Evolutionary conservation across 1,284 basidiomycete genomes (phyloP).

Genomic region (Vanrija sp.): DNA sequence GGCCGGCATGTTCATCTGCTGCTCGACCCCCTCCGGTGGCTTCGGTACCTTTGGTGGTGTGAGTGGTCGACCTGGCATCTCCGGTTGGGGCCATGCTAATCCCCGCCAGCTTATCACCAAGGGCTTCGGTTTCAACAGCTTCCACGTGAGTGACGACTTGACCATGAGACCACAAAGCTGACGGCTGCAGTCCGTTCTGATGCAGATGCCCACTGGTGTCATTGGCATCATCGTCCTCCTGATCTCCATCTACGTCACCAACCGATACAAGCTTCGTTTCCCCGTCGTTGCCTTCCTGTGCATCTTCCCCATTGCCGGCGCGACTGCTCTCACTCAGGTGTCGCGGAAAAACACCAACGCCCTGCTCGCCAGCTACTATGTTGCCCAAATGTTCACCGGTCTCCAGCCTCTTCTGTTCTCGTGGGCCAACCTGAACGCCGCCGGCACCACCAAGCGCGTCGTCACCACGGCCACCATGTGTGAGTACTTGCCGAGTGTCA

Average conservation of each 20-base stretch:
- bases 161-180: too few species aligned
- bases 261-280: slow-evolving; percentile 54
- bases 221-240: slow-evolving; percentile 53
- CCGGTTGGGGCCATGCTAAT: neutral
- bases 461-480: slow-evolving; percentile 34
- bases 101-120: slow-evolving; percentile 12
- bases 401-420: slow-evolving; percentile 39
- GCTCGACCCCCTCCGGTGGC: slow-evolving; percentile 41
- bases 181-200: slow-evolving; percentile 25
- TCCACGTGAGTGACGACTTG: slow-evolving; percentile 23
- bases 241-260: slow-evolving; percentile 51
- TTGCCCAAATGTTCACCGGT: slow-evolving; percentile 34
- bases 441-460: slow-evolving; percentile 43
- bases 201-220: slow-evolving; percentile 53
- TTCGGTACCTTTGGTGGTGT: slow-evolving; percentile 46
- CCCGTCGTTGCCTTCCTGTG: slow-evolving; percentile 52
- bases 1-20: slow-evolving; percentile 27
- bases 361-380: slow-evolving; percentile 40
- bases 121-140: slow-evolving; percentile 42
- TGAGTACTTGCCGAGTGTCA: slow-evolving; percentile 24
- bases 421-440: slow-evolving; percentile 42
- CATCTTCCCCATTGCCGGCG: slow-evolving; percentile 42
- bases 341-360: slow-evolving; percentile 21
- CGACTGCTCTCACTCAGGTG: slow-evolving; percentile 34
- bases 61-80: slow-evolving; percentile 1